Evolutionary conservation across 257 asterid genomes (phyloP), one percentile per base, ranked within the genome.

Genomic region (Anisodus tanguticus): DNA sequence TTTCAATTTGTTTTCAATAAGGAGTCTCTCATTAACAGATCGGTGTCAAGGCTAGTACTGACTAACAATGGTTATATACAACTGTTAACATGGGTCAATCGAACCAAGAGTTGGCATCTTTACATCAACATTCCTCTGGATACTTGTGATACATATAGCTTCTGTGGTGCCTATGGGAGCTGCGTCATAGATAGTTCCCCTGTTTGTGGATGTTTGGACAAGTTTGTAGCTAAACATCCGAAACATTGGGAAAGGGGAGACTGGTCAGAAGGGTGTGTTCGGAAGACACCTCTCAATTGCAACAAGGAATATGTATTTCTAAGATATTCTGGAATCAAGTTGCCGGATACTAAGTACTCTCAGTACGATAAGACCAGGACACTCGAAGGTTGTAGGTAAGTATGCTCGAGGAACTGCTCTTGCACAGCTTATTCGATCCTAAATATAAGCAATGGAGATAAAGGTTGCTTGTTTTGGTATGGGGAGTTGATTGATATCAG

Each of bases 361-460:
- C 41, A 80, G 88, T 78, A 43, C 55, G 79, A 82, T 31, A 67
- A 67, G 85, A 86, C 71, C 79, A 77, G 85, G 88, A 83, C 82
- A n/a, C 83, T 81, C 15, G 71, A 81, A 53, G 88, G 79, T 11
- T 88, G 91, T 37, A 16, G 84, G 87, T 58, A 9, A 49, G 39
- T 79, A 17, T 88, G 91, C 83, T 39, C 64, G 1, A 85, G 41
- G 8, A 88, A 88, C 81, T 88, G 89, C 16, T 83, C 88, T 39
- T 88, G 89, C 66, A 83, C 78, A 79, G 91, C 88, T 5, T 88
- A 88, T 55, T 19, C 91, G 4, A 86, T 37, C 53, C 86, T 87
- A 13, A 83, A 85, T 70, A 60, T 85, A 31, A 85, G 83, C 59
- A 67, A 69, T 2, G 86, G 85, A 45, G 87, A 78, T 10, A 79